phyloP scores from a whole-genome alignment of 1,284 basidiomycete genomes.

The Porodaedalea pini region DNA sequence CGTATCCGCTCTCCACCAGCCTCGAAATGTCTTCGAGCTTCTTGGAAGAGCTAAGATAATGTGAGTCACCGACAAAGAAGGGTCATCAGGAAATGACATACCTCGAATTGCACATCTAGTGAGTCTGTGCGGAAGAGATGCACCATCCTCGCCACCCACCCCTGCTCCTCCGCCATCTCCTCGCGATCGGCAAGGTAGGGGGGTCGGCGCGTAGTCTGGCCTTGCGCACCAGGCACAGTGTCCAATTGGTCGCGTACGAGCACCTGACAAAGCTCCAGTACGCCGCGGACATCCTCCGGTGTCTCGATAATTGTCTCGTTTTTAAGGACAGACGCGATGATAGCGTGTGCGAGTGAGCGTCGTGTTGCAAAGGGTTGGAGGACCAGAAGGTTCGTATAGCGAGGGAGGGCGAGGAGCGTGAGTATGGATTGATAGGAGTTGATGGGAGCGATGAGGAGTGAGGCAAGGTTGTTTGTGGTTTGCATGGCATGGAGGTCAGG shows the following conservation, averaged over 20 bases:
- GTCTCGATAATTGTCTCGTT: slow-evolving; percentile 91
- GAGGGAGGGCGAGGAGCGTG: slow-evolving; percentile 88
- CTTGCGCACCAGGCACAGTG: slow-evolving; percentile 35
- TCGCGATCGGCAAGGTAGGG: slow-evolving; percentile 66
- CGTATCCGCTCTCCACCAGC: slow-evolving; percentile 91
- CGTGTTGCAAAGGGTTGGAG: slow-evolving; percentile 87
- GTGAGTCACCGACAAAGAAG: not conserved
- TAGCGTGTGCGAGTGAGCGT: slow-evolving; percentile 85
- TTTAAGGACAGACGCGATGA: slow-evolving; percentile 89
- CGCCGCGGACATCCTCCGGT: slow-evolving; percentile 87
- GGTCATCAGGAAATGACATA: slow-evolving; percentile 33
- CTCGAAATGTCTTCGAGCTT: slow-evolving; percentile 82
- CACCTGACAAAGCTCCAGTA: slow-evolving; percentile 87
- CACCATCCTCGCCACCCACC: slow-evolving; percentile 95
- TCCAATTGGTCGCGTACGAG: slow-evolving; percentile 88
- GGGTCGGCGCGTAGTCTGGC: slow-evolving; percentile 41
- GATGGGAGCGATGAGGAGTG: slow-evolving; percentile 86
- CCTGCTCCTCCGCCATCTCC: slow-evolving; percentile 94
- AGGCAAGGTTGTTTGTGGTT: slow-evolving; percentile 85
- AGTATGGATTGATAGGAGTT: slow-evolving; percentile 92
- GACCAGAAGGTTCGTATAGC: slow-evolving; percentile 77
- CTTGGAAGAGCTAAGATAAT: slow-evolving; percentile 70
- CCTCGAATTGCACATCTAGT: slow-evolving; percentile 83
- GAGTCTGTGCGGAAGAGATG: slow-evolving; percentile 88
- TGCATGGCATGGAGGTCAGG: slow-evolving; percentile 84